A percentile compares a stretch with the other conserved stretches of the same genome.
Conservation (phyloP, 2,329 filamentous ascomycete species). For the Sclerotinia glacialis region DNA sequence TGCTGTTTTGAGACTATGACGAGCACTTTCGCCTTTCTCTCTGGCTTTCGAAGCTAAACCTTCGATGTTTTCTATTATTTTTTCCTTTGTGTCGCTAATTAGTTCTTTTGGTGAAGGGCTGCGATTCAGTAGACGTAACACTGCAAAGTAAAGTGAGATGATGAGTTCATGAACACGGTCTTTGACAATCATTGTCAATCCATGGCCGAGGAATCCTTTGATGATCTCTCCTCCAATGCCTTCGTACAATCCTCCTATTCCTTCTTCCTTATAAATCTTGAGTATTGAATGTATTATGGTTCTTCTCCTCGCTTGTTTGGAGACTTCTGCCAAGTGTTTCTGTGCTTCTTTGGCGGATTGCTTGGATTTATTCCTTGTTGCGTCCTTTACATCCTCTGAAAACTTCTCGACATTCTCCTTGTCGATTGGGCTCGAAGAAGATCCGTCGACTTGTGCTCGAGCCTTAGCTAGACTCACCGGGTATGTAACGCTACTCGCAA, state of each 20-base stretch:
- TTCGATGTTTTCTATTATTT: constrained; percentile 24
- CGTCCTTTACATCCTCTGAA: constrained; percentile 34
- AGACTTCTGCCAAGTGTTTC: constrained; percentile 24
- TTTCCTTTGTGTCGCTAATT: constrained; percentile 39
- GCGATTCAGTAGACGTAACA: constrained; percentile 49
- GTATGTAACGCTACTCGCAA: constrained; percentile 75
- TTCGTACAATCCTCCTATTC: constrained; percentile 67
- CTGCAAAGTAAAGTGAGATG: constrained; percentile 66
- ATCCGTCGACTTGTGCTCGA: constrained; percentile 56
- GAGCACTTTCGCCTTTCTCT: constrained; percentile 28
- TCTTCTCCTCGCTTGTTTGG: constrained; percentile 37
- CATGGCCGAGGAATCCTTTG: constrained; percentile 82
- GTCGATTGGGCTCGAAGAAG: constrained; percentile 43
- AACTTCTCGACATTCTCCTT: constrained; percentile 36
- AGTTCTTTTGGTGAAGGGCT: constrained; percentile 46
- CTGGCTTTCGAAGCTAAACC: constrained; percentile 27
- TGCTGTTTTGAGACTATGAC: constrained; percentile 1
- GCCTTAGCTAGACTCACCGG: constrained; percentile 85
- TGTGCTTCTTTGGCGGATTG: neutral
- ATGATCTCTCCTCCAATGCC: constrained; percentile 74
- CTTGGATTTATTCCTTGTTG: constrained; percentile 38
- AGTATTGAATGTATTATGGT: constrained; percentile 64
- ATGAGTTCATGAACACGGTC: constrained; percentile 71
- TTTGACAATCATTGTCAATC: constrained; percentile 84
- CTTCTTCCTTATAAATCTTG: constrained; percentile 60